Conservation (phyloP, 2,329 filamentous ascomycete species). For the Ascochyta lentis region DNA sequence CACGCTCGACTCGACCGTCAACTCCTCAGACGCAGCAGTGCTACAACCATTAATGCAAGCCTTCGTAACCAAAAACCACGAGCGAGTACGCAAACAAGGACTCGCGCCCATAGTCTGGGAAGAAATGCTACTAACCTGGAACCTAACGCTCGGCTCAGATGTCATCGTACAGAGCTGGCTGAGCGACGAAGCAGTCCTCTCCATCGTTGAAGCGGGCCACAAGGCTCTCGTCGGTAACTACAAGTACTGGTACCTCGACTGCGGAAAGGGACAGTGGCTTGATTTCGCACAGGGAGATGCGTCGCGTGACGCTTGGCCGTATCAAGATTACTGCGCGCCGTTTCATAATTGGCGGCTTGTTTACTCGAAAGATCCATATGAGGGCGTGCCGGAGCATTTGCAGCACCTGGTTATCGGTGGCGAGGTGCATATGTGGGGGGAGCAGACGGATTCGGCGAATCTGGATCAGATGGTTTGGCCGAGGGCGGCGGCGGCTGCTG, state of each 20-base stretch:
- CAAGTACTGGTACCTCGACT: slow-evolving; percentile 85
- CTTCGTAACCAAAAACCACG: slow-evolving; percentile 75
- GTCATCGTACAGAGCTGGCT: slow-evolving; percentile 83
- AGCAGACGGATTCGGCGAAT: slow-evolving; percentile 77
- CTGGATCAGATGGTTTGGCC: slow-evolving; percentile 82
- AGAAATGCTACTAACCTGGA: slow-evolving; percentile 82
- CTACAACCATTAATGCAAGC: slow-evolving; percentile 78
- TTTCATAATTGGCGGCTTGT: slow-evolving; percentile 81
- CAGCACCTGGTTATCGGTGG: slow-evolving; percentile 78
- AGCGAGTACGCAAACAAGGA: slow-evolving; percentile 66
- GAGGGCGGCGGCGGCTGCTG: slow-evolving; percentile 73
- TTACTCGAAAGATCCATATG: slow-evolving; percentile 79
- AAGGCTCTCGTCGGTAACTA: slow-evolving; percentile 78
- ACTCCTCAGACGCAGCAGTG: slow-evolving; percentile 68
- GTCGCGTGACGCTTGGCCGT: slow-evolving; percentile 67
- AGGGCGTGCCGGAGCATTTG: slow-evolving; percentile 63
- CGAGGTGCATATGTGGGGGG: slow-evolving; percentile 82
- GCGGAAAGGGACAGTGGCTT: slow-evolving; percentile 80
- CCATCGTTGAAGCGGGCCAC: slow-evolving; percentile 68
- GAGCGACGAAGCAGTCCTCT: slow-evolving; percentile 66
- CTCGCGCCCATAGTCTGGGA: slow-evolving; percentile 85
- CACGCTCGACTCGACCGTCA: slow-evolving; percentile 71
- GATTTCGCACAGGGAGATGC: slow-evolving; percentile 66
- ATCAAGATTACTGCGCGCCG: slow-evolving; percentile 80
- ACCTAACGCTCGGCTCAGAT: slow-evolving; percentile 72